Evolutionary conservation across 306 rosid species (phyloP), one percentile per base, ranked within the genome.

Genomic region (Quercus glauca): DNA sequence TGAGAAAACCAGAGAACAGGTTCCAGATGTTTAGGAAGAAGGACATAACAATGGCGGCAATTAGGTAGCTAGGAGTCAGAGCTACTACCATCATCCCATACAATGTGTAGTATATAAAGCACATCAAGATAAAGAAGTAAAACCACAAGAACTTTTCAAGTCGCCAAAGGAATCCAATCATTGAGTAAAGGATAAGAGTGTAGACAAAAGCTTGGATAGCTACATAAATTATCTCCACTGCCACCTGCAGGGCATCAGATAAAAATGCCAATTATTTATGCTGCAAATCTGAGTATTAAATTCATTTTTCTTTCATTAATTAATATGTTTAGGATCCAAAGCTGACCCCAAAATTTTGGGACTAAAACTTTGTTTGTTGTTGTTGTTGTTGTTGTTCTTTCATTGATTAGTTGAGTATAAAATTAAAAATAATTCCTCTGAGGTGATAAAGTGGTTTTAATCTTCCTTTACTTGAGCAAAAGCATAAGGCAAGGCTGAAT

Each of bases 51-150:
- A 86, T 78, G 68, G 89, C 82, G 41, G 93, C 93, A 76, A 88
- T 82, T 71, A 83, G 85, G 52, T 87, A 79, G 75, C 83, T 83
- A 21, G 91, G 91, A 61, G 90, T 90, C 3, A 90, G 87, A 84
- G 91, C 87, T 17, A 81, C 86, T 64, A 78, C 71, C 93, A 90
- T 86, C 91, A 90, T 86, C 28, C 93, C 93, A 41, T 90, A 90
- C 33, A 90, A 83, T 64, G 91, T 90, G 85, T 86, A 90, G 85
- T 73, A 86, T 76, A 85, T 81, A 58, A 83, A 85, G 77, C 88
- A 79, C 83, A 76, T 81, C 85, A 79, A 80, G 37, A 87, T 71
- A 78, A 83, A 89, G 87, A 71, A 89, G 89, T 89, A 89, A 82
- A 89, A 89, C 91, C 84, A 87, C 14, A 87, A 53, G 82, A 89